Evolutionary conservation across 2,329 filamentous ascomycete genomes (phyloP).

Genomic region (Mariannaea sp.): DNA sequence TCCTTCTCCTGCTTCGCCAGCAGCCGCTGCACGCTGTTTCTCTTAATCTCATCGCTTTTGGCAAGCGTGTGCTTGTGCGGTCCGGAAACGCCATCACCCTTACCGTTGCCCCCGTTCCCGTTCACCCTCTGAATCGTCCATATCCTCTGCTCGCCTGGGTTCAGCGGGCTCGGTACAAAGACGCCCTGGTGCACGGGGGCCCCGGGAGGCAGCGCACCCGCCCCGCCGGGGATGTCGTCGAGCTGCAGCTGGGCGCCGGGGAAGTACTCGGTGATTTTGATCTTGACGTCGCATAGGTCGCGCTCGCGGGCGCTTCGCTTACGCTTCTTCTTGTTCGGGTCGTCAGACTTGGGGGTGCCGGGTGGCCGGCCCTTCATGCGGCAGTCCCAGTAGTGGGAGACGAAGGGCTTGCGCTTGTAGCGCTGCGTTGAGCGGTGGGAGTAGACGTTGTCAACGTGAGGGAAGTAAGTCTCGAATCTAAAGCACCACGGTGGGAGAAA

Average conservation of each 20-base stretch:
- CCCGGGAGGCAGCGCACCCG: neutral
- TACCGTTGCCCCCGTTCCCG: constrained; percentile 74
- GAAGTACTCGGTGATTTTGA: constrained; percentile 83
- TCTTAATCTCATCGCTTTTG: constrained; percentile 80
- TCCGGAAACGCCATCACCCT: constrained; percentile 69
- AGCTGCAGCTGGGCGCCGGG: constrained; percentile 53
- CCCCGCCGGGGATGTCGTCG: constrained; percentile 17
- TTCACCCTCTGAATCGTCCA: constrained; percentile 81
- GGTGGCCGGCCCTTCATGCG: constrained; percentile 78
- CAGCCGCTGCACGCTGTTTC: constrained; percentile 74
- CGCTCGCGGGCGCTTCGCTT: constrained; percentile 76
- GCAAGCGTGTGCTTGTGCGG: constrained; percentile 76
- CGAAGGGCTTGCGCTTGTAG: constrained; percentile 81
- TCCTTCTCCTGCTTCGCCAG: constrained; percentile 68
- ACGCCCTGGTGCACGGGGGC: constrained; percentile 6
- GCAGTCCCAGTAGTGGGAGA: constrained; percentile 86
- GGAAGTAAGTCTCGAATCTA: constrained; percentile 80
- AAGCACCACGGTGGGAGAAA: no score
- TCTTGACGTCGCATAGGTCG: constrained; percentile 85
- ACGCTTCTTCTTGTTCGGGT: constrained; percentile 81
- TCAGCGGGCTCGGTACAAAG: constrained; percentile 24
- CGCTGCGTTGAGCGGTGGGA: constrained; percentile 81
- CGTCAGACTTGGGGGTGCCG: constrained; percentile 78
- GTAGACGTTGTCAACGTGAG: constrained; percentile 83
- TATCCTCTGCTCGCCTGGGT: constrained; percentile 59